Conservation (phyloP, 495 filamentous ascomycete species). For the Aspergillus olivimuriae region DNA sequence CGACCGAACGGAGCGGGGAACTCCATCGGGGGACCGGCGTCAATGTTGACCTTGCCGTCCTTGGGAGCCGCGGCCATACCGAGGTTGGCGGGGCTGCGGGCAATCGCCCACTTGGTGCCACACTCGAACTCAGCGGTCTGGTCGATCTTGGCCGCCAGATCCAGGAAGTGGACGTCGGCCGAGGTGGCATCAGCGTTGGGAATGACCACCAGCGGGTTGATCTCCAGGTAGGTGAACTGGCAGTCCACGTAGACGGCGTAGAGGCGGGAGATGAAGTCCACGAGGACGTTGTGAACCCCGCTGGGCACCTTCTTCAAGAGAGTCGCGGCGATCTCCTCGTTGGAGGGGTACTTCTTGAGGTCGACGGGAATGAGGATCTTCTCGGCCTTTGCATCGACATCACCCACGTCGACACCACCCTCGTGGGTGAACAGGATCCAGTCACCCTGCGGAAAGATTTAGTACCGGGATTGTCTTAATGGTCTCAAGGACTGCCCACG, state of each 20-base stretch:
- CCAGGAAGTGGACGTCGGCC: slow-evolving; percentile 94
- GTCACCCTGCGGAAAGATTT: slow-evolving; percentile 62
- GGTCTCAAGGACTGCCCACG: no score
- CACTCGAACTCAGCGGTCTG: slow-evolving; percentile 99
- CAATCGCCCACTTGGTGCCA: slow-evolving; percentile 96
- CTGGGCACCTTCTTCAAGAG: slow-evolving; percentile 90
- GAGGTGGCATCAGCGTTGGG: slow-evolving; percentile 89
- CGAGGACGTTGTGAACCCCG: slow-evolving; percentile 93
- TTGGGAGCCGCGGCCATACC: slow-evolving; percentile 60
- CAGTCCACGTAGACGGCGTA: slow-evolving; percentile 99
- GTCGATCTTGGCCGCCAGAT: slow-evolving; percentile 97
- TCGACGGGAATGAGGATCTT: slow-evolving; percentile 97
- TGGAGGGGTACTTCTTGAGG: slow-evolving; percentile 89
- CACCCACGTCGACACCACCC: slow-evolving; percentile 98
- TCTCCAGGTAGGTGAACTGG: slow-evolving; percentile 99
- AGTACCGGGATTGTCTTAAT: not conserved
- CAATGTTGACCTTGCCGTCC: slow-evolving; percentile 78
- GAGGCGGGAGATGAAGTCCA: slow-evolving; percentile 91
- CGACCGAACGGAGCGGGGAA: slow-evolving; percentile 98
- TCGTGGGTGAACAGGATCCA: slow-evolving; percentile 99
- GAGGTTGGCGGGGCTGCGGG: slow-evolving; percentile 78
- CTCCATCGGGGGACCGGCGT: slow-evolving; percentile 96
- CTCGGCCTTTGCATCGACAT: slow-evolving; percentile 98
- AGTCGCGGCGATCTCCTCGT: slow-evolving; percentile 78
- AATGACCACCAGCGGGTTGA: slow-evolving; percentile 97